Conservation (phyloP, 495 filamentous ascomycete genomes). For the Aspergillus steynii region DNA sequence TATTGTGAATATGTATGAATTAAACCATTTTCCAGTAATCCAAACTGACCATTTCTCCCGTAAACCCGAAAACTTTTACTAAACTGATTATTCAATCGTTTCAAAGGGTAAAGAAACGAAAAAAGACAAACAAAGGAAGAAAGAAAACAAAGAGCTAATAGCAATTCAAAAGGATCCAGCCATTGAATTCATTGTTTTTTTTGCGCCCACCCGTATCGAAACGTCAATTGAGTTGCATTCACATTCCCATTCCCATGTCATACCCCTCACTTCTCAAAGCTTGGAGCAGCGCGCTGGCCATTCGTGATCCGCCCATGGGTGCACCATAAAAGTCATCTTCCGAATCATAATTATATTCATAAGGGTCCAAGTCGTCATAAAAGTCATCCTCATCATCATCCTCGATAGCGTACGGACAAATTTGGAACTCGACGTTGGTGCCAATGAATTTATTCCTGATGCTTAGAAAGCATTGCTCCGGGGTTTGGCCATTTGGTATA, state of each 20-base stretch:
- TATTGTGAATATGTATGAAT: no score
- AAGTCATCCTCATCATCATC: constrained; percentile 10
- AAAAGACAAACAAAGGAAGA: background rate
- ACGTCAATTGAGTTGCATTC: no score
- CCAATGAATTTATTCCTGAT: constrained; percentile 23
- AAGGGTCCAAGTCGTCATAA: constrained; percentile 2
- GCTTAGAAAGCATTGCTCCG: constrained; percentile 20
- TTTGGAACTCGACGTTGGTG: constrained; percentile 23
- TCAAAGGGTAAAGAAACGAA: background rate
- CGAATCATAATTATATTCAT: constrained; percentile 1
- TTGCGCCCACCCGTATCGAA: no score
- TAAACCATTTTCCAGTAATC: no score
- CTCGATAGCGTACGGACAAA: constrained; percentile 16
- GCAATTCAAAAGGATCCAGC: no score
- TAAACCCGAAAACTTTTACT: no score
- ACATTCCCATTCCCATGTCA: no score
- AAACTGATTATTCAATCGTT: background rate
- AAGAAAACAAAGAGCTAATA: background rate
- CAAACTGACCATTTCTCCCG: no score
- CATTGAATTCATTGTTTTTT: no score
- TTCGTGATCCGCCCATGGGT: no score
- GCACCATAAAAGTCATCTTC: background rate
- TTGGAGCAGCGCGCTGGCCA: no score
- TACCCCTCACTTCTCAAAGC: no score
- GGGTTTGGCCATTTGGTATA: constrained; percentile 24